These are phyloP conservation scores for Clonostachys byssicola DNA, from an alignment of 2,329 filamentous ascomycete species.

Conservation along the genomic window DNA sequence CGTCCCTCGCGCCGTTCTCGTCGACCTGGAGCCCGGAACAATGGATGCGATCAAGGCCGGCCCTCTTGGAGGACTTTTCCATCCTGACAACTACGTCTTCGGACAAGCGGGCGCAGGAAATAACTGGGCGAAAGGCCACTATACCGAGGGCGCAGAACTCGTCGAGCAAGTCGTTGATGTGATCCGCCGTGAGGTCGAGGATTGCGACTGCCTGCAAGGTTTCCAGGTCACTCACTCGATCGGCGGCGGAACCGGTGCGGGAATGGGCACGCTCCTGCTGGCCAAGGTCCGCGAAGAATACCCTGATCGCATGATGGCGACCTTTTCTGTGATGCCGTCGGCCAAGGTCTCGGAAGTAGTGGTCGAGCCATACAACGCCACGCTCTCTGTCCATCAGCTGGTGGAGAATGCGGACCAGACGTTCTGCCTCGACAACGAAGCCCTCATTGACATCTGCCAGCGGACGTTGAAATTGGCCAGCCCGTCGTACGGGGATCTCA, in stretches of 20 bases:
- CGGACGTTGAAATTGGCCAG: slow-evolving; percentile 97
- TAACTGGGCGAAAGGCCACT: slow-evolving; percentile 99
- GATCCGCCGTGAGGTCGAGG: slow-evolving; percentile 96
- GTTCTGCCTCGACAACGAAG: slow-evolving; percentile 99
- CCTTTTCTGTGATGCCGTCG: slow-evolving; percentile 97
- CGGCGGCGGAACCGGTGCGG: slow-evolving; percentile 99
- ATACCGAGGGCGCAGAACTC: slow-evolving; percentile 98
- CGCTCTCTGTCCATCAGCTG: slow-evolving; percentile 96
- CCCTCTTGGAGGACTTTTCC: slow-evolving; percentile 98
- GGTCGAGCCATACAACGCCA: slow-evolving; percentile 99
- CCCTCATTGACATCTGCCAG: slow-evolving; percentile 99
- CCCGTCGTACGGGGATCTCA: slow-evolving; percentile 98
- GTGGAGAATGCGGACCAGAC: slow-evolving; percentile 99
- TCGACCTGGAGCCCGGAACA: slow-evolving; percentile 98
- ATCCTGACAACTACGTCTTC: slow-evolving; percentile 99
- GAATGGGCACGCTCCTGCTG: slow-evolving; percentile 99
- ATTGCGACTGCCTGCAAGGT: slow-evolving; percentile 98
- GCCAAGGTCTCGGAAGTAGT: slow-evolving; percentile 99
- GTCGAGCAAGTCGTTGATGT: slow-evolving; percentile 98
- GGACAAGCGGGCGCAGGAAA: slow-evolving; percentile 99
- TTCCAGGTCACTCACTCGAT: slow-evolving; percentile 99
- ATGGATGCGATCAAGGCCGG: slow-evolving; percentile 99
- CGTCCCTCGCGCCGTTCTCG: slow-evolving; percentile 97
- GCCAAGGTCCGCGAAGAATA: slow-evolving; percentile 99
- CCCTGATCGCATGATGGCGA: slow-evolving; percentile 99